Evolutionary conservation across 768 basidiomycete species (phyloP).

Genomic region (Infundibulicybe gibba): DNA sequence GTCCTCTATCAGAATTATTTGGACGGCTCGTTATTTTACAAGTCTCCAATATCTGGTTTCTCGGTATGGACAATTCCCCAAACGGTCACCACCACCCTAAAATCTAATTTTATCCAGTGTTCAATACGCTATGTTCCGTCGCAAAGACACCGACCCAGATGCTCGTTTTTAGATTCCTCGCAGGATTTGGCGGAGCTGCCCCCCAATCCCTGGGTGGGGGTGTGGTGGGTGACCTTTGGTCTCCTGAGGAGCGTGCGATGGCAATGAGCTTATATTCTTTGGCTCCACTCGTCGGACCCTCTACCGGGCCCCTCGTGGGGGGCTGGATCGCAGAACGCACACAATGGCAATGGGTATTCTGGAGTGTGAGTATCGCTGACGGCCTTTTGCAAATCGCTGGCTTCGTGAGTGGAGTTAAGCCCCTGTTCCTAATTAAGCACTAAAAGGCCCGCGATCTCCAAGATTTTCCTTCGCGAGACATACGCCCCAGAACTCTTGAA

Average conservation of each 20-base stretch:
- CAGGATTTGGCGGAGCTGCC: conserved; percentile 63
- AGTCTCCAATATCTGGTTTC: conserved; percentile 52
- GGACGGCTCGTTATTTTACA: conserved; percentile 49
- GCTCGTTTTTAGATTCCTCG: conserved; percentile 57
- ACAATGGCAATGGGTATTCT: conserved; percentile 63
- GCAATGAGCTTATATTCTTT: conserved; percentile 52
- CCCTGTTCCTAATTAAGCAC: neutral
- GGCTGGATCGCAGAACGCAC: conserved; percentile 47
- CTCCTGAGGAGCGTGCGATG: conserved; percentile 46
- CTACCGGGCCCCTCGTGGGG: conserved; percentile 30
- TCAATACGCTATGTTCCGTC: conserved; percentile 48
- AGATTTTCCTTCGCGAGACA: conserved; percentile 31
- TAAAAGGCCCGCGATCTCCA: neutral
- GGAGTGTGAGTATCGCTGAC: conserved; percentile 50
- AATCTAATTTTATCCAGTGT: conserved; percentile 22
- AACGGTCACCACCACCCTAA: neutral
- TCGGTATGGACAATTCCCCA: conserved; percentile 35
- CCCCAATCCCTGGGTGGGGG: conserved; percentile 62
- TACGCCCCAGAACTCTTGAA: conserved; percentile 48
- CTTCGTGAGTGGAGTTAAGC: conserved; percentile 32
- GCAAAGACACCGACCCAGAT: conserved; percentile 48
- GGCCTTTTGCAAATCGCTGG: conserved; percentile 43
- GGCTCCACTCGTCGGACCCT: conserved; percentile 47
- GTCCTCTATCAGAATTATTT: conserved; percentile 34
- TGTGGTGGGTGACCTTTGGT: conserved; percentile 49